Conservation (phyloP, 306 rosid genomes). For the Pyrus pyrifolia region DNA sequence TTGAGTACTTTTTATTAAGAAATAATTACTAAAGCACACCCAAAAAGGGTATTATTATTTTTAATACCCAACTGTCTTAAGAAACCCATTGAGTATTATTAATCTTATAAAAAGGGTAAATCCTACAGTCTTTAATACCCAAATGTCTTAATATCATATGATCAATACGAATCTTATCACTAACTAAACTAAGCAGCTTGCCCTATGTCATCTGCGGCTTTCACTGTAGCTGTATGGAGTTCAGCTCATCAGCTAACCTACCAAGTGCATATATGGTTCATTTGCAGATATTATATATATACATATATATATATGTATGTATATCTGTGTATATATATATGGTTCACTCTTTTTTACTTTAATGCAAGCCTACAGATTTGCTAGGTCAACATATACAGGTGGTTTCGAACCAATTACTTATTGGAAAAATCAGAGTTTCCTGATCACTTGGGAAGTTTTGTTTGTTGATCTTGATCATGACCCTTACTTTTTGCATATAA, state of each 20-base stretch:
- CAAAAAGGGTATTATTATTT: not conserved
- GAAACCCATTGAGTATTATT: not conserved
- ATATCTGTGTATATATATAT: not conserved
- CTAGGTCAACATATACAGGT: not conserved
- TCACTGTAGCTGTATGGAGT: not conserved
- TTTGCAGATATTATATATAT: too few relatives aligned
- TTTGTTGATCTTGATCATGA: not conserved
- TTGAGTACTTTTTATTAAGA: not conserved
- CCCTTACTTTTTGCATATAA: conserved; percentile 1
- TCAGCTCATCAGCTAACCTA: conserved; percentile 1
- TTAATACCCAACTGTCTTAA: not conserved
- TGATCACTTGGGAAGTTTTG: not conserved
- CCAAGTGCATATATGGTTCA: not conserved
- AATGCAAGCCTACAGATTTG: too few relatives aligned
- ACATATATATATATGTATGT: not conserved
- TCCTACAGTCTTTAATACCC: too few relatives aligned
- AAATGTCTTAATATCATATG: too few relatives aligned
- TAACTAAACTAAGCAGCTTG: not conserved
- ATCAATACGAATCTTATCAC: conserved; percentile 14
- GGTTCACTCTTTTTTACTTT: too few relatives aligned
- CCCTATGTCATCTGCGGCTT: conserved; percentile 12
- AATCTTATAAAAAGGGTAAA: too few relatives aligned
- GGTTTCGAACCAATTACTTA: not conserved
- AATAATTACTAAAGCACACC: not conserved
- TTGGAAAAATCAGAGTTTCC: not conserved